Percentiles rank a stretch among this genome's conserved stretches.
Evolutionary conservation across 1,284 basidiomycete species (phyloP).

Genomic region (Grifola frondosa): DNA sequence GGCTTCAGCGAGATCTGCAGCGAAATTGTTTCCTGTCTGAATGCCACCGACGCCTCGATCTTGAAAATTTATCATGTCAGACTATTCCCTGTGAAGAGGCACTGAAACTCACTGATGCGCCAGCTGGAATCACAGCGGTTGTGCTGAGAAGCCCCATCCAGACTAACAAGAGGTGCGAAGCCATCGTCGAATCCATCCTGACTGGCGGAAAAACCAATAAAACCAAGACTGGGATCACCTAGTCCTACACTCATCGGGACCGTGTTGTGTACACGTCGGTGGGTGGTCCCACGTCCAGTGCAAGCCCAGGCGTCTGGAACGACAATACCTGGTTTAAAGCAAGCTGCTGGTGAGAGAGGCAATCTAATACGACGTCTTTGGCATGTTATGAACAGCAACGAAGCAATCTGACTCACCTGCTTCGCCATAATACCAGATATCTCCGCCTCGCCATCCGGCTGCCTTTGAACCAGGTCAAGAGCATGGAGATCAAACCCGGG

Average conservation of each 20-base stretch:
- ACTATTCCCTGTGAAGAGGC: conserved; percentile 3
- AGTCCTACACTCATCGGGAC: conserved; percentile 58
- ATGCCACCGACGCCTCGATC: conserved; percentile 73
- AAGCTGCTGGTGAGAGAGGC: conserved; percentile 85
- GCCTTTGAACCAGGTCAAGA: conserved; percentile 47
- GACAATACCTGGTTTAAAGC: conserved; percentile 72
- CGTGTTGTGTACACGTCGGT: conserved; percentile 88
- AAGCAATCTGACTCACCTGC: conserved; percentile 54
- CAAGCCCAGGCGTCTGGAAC: conserved; percentile 67
- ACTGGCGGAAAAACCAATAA: conserved; percentile 51
- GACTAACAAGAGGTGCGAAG: conserved; percentile 51
- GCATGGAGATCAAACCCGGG: no score
- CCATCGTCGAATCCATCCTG: conserved; percentile 76
- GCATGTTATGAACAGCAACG: background rate
- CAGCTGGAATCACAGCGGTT: conserved; percentile 79
- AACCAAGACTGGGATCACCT: conserved; percentile 40
- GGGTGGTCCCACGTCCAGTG: conserved; percentile 57
- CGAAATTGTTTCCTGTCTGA: conserved; percentile 59
- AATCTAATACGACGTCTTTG: conserved; percentile 55
- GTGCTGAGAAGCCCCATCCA: conserved; percentile 75
- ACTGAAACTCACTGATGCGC: conserved; percentile 70
- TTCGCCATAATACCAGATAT: conserved; percentile 85
- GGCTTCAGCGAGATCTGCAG: conserved; percentile 84
- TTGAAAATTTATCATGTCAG: conserved; percentile 29
- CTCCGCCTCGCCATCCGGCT: conserved; percentile 67